Evolutionary conservation across 208 protist genomes (phyloP).

Genomic region (Porcisia hertigi): DNA sequence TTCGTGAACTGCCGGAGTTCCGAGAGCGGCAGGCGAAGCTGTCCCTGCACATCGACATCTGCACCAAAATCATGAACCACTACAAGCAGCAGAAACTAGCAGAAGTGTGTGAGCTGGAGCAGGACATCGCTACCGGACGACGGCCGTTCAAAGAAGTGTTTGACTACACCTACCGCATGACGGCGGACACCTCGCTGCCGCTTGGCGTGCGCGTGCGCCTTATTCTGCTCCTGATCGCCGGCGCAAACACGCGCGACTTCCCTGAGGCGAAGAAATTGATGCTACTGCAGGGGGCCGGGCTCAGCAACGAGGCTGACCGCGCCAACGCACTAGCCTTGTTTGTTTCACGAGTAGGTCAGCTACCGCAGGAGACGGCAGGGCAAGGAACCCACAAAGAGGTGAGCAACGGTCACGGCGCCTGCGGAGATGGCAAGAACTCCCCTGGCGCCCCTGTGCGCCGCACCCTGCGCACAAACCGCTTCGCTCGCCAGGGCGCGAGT

Average conservation of each 20-base stretch:
- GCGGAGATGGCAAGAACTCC: neutral
- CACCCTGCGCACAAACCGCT: constrained; percentile 22
- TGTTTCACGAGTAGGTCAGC: constrained; percentile 33
- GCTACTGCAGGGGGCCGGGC: constrained; percentile 56
- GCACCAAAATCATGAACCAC: constrained; percentile 65
- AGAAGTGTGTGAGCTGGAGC: constrained; percentile 72
- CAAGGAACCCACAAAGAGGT: constrained; percentile 7
- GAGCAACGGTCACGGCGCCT: constrained; percentile 10
- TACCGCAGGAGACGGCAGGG: constrained; percentile 33
- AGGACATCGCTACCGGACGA: constrained; percentile 52
- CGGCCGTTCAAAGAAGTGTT: constrained; percentile 58
- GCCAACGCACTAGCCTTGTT: constrained; percentile 51
- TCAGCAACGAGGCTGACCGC: constrained; percentile 39
- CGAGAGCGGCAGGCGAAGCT: constrained; percentile 77
- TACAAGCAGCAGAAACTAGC: constrained; percentile 60
- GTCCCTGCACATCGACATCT: constrained; percentile 83
- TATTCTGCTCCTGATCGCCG: constrained; percentile 50
- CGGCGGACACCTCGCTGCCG: constrained; percentile 48
- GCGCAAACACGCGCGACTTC: constrained; percentile 57
- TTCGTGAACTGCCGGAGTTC: constrained; percentile 68
- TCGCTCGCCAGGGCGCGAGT: constrained; percentile 7
- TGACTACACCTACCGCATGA: constrained; percentile 41
- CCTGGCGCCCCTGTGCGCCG: constrained; percentile 17
- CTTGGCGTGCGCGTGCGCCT: constrained; percentile 56
- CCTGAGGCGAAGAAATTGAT: constrained; percentile 63